These are phyloP conservation scores for Fusarium lyarnte DNA, from an alignment of 2,329 filamentous ascomycete genomes.

Conservation along the genomic window DNA sequence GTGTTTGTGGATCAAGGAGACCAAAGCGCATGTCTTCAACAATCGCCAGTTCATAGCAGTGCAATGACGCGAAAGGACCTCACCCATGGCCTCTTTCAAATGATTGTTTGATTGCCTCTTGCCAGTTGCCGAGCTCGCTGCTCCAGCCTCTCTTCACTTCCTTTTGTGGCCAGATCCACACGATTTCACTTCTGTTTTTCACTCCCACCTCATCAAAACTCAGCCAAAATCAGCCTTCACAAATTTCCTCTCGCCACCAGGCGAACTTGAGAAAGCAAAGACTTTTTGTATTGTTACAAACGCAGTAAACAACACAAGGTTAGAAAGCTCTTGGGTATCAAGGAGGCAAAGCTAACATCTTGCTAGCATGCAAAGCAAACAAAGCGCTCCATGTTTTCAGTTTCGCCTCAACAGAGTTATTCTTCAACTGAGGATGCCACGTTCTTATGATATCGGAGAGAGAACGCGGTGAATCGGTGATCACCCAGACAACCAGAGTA, in stretches of 20 bases:
- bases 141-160: not conserved
- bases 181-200: not conserved
- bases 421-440: not conserved
- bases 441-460: rapidly evolving
- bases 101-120: not conserved
- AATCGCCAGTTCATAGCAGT: not conserved
- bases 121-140: not conserved
- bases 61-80: not conserved
- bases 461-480: not conserved
- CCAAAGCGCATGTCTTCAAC: too few relatives aligned
- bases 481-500: too few relatives aligned
- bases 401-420: not conserved
- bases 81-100: not conserved
- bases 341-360: not conserved
- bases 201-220: not conserved
- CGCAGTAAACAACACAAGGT: not conserved
- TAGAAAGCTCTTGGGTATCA: not conserved
- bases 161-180: too few relatives aligned
- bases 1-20: too few relatives aligned
- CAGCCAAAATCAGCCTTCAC: not conserved
- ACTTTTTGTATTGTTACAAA: not conserved
- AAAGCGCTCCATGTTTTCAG: rapidly evolving
- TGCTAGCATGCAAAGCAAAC: not conserved
- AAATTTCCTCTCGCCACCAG: not conserved
- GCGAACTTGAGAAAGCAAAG: not conserved